These are phyloP conservation scores for Mortierella sp. DNA, from an alignment of 371 early-diverging fungal genomes.

Conservation along the genomic window DNA sequence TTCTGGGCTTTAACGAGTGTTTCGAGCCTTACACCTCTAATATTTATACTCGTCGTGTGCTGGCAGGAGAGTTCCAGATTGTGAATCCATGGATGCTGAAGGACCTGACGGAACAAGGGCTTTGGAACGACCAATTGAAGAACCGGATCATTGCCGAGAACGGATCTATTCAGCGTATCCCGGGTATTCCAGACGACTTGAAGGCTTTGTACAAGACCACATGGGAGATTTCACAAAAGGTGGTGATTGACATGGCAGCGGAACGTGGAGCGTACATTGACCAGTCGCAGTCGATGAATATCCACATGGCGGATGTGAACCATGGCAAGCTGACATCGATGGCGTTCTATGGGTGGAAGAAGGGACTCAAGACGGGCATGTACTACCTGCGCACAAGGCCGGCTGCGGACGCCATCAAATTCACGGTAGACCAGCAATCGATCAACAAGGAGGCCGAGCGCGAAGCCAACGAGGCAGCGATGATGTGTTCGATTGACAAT, in stretches of 20 bases:
- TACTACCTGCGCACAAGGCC: slow-evolving; percentile 99
- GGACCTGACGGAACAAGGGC: slow-evolving; percentile 91
- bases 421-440: slow-evolving; percentile 76
- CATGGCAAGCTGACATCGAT: slow-evolving; percentile 91
- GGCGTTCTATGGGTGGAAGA: slow-evolving; percentile 99
- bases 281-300: slow-evolving; percentile 99
- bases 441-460: slow-evolving; percentile 67
- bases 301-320: slow-evolving; percentile 75
- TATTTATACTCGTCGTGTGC: slow-evolving; percentile 98
- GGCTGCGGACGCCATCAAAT: slow-evolving; percentile 98
- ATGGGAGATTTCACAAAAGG: slow-evolving; percentile 97
- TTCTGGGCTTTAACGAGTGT: slow-evolving; percentile 99
- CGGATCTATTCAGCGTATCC: slow-evolving; percentile 92
- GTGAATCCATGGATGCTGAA: slow-evolving; percentile 98
- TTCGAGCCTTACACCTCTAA: slow-evolving; percentile 99
- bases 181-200: slow-evolving; percentile 90
- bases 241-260: slow-evolving; percentile 85
- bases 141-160: slow-evolving; percentile 97
- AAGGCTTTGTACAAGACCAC: slow-evolving; percentile 98
- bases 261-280: slow-evolving; percentile 99
- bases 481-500: slow-evolving; percentile 91
- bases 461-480: slow-evolving; percentile 62
- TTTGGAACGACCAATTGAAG: slow-evolving; percentile 98
- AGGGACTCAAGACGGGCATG: slow-evolving; percentile 99
- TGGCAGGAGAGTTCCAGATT: slow-evolving; percentile 99